Conservation (phyloP, 352 stramenopile species). For the Phytophthora tubulina region DNA sequence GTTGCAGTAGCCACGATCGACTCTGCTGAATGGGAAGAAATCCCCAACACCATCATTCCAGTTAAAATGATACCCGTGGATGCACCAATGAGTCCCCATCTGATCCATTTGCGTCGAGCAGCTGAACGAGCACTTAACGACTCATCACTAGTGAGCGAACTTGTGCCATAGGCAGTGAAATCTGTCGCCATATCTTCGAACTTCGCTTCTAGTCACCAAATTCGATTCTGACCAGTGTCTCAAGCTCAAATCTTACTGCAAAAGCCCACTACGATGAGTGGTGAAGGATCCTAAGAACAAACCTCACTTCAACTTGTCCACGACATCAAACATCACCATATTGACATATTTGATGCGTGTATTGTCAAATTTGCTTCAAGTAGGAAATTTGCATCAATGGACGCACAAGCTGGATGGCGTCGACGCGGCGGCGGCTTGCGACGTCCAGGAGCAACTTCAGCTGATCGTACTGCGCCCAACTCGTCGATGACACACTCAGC, state of each 20-base stretch:
- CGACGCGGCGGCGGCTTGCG: conserved; percentile 9
- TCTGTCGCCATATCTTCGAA: not conserved
- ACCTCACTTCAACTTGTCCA: conserved; percentile 19
- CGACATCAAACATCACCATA: conserved; percentile 11
- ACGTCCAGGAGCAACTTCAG: conserved; percentile 19
- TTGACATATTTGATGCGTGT: not conserved
- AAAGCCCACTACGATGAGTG: too few species aligned
- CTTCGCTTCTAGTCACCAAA: conserved; percentile 45
- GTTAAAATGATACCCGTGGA: conserved; percentile 10
- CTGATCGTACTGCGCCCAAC: conserved; percentile 4
- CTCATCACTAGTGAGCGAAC: conserved; percentile 40
- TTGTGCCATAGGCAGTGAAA: conserved; percentile 55
- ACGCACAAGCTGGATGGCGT: conserved; percentile 25
- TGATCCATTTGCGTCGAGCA: conserved; percentile 32
- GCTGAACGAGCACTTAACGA: conserved; percentile 23
- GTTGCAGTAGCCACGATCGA: conserved; percentile 15
- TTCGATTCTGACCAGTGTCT: conserved; percentile 5
- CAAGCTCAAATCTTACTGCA: too few species aligned
- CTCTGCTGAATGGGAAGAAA: conserved; percentile 5
- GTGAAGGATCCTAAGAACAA: not conserved
- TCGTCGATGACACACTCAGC: conserved; percentile 9
- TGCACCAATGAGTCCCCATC: conserved; percentile 35
- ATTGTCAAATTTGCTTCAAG: conserved; percentile 27
- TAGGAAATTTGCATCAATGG: conserved; percentile 19
- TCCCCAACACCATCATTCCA: conserved; percentile 13